Conservation (phyloP, 305 asterid genomes). For the Fraxinus xanthoxyloides region DNA sequence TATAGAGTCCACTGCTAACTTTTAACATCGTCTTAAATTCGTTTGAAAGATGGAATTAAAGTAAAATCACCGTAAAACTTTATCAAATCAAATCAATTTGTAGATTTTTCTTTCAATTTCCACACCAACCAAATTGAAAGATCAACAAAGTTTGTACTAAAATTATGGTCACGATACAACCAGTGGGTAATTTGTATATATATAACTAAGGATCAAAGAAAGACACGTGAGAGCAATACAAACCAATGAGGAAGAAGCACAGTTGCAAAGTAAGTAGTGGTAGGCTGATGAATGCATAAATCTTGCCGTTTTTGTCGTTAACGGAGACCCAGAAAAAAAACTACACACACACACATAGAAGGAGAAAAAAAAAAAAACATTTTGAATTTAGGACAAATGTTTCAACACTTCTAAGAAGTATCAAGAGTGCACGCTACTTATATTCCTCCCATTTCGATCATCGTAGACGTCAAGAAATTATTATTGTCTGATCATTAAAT, state of each 20-base stretch:
- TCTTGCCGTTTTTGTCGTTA: background rate
- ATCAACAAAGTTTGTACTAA: background rate
- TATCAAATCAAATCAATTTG: background rate
- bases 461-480: background rate
- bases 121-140: background rate
- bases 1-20: too few relatives aligned
- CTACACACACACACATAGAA: background rate
- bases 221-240: background rate
- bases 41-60: too few relatives aligned
- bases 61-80: too few relatives aligned
- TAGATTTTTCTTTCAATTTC: background rate
- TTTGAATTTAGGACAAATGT: background rate
- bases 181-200: background rate
- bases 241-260: background rate
- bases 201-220: background rate
- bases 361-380: background rate
- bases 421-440: background rate
- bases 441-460: background rate
- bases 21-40: too few relatives aligned
- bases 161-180: background rate
- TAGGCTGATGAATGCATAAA: background rate
- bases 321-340: background rate
- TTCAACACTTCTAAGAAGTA: background rate
- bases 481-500: background rate
- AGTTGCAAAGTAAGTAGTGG: background rate